These are phyloP conservation scores for Colletotrichum ledebouriae DNA, from an alignment of 2,329 filamentous ascomycete genomes.

Conservation along the genomic window DNA sequence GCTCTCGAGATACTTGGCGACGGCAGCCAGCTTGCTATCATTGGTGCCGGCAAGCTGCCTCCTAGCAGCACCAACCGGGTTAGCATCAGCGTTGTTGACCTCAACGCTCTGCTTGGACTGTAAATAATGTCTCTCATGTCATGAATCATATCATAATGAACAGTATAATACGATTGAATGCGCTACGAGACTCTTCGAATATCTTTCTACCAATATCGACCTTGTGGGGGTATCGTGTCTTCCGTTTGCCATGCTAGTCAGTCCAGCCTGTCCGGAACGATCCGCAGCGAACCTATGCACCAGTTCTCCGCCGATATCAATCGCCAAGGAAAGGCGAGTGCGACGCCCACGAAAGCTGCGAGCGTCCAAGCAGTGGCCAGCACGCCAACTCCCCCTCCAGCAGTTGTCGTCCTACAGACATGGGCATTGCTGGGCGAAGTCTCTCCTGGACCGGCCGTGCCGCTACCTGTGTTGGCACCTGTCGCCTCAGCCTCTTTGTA, in stretches of 20 bases:
- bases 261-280: too few relatives aligned
- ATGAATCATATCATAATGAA: neutral
- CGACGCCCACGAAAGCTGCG: constrained; percentile 14
- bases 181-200: neutral
- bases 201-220: too few relatives aligned
- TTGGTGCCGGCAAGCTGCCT: constrained; percentile 59
- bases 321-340: constrained; percentile 17
- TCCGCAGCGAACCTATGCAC: too few relatives aligned
- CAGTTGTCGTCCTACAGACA: neutral
- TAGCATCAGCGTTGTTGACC: constrained; percentile 52
- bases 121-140: neutral
- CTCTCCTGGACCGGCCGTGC: neutral
- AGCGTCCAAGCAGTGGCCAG: constrained; percentile 13
- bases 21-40: constrained; percentile 55
- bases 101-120: constrained; percentile 43
- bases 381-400: constrained; percentile 1
- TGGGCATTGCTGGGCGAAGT: constrained; percentile 5
- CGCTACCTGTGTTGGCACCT: neutral
- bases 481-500: neutral
- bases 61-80: constrained; percentile 61
- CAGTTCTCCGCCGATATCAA: neutral
- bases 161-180: constrained; percentile 1
- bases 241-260: too few relatives aligned
- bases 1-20: constrained; percentile 53
- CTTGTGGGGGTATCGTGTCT: neutral